Evolutionary conservation across 345 rosid species (phyloP), one percentile per base, ranked within the genome.

Genomic region (Alliaria petiolata): DNA sequence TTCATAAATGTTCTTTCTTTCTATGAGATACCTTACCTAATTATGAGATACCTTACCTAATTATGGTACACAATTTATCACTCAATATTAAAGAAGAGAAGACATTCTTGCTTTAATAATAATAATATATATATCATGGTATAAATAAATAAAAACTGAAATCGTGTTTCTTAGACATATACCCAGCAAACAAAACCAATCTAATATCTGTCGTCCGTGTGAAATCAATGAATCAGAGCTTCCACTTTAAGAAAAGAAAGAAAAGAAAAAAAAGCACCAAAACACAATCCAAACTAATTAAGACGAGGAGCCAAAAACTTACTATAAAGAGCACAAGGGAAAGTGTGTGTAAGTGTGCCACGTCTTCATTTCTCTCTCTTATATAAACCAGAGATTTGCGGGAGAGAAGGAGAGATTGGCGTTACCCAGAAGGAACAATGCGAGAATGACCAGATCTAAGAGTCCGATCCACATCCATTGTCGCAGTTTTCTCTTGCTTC

Each of bases 381-480:
- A 76, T 70, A 51, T 76, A 64, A 76, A 76, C 76, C 77, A 71
- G 35, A 67, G 65, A 66, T 60, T 77, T 57, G 56, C 44, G 2
- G 34, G 42, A 63, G 80, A 64, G 74, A 62, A 75, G 35, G 81
- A 65, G 75, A 79, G 66, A 74, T 76, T 79, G 67, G 76, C 70
- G 62, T 83, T 85, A 50, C 95, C 89, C 8, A 85, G 40, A 75
- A 85, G 74, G 79, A 89, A 80, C 77, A 90, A 79, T 25, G 81
- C 88, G 12, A 87, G 7, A 25, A 73, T 57, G 4, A 65, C 69
- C 69, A 76, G 16, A 28, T 67, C 73, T 6, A 69, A 6, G 36
- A 88, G 76, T 38, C 84, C 75, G 4, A 69, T 80, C 98, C 93
- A 90, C 89, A 86, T 90, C 93, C 96, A 93, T 60, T 84, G 71